Evolutionary conservation across 106 monocot species (phyloP).

Genomic region (Acorus calamus): DNA sequence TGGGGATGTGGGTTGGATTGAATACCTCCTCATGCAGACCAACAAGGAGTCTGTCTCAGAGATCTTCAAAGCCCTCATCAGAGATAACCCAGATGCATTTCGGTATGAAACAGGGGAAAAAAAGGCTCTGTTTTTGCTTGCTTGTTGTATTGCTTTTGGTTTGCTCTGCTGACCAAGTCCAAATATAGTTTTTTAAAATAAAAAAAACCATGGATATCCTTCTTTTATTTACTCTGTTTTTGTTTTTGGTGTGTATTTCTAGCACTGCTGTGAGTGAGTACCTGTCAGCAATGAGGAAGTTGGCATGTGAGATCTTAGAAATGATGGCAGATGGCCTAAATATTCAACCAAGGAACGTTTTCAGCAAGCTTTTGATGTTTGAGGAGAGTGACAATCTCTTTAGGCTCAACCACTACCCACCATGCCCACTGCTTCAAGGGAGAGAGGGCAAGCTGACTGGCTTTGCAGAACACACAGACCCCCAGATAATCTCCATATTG

Average conservation of each 20-base stretch:
- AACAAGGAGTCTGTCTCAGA: conserved; percentile 7
- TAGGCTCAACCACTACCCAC: conserved; percentile 78
- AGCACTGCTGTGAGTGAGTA: conserved; percentile 56
- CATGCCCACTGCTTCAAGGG: conserved; percentile 31
- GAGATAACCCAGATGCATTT: not conserved
- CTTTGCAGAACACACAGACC: conserved; percentile 38
- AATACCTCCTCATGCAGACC: conserved; percentile 62
- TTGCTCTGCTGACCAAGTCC: too few relatives aligned
- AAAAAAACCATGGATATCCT: not conserved
- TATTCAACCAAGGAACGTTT: conserved; percentile 21
- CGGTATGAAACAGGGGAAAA: not conserved
- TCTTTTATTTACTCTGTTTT: too few relatives aligned
- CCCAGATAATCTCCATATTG: conserved; percentile 13
- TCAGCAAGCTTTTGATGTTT: conserved; percentile 46
- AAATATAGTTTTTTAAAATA: not conserved
- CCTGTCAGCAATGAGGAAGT: conserved; percentile 32
- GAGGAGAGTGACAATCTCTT: conserved; percentile 53
- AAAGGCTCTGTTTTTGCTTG: not conserved
- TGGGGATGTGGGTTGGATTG: conserved; percentile 86
- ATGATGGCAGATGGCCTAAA: conserved; percentile 56
- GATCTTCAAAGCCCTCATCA: not conserved
- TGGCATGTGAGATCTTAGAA: conserved; percentile 50
- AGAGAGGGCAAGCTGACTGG: conserved; percentile 34
- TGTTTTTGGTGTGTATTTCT: conserved; percentile 1
- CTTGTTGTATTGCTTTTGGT: too few relatives aligned